A percentile compares a stretch with the other conserved stretches of the same genome.
These are phyloP conservation scores for Erodium texanum DNA, from an alignment of 441 rosid species.

Conservation along the genomic window DNA sequence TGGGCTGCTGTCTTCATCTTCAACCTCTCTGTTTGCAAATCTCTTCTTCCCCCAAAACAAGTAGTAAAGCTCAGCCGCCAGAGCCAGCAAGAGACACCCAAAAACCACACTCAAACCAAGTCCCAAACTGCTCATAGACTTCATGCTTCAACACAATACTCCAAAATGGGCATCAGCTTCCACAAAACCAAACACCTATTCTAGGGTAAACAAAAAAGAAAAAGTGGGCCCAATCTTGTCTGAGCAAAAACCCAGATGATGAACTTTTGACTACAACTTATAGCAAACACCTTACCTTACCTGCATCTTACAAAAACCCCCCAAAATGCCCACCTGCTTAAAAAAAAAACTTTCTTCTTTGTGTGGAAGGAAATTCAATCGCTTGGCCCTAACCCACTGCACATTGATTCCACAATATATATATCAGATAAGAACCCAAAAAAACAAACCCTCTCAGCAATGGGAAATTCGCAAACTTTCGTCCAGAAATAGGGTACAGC, in stretches of 20 bases:
- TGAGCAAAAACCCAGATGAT: slow-evolving; percentile 17
- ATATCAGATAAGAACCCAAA: slow-evolving; percentile 10
- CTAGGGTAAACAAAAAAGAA: neutral
- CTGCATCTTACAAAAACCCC: neutral
- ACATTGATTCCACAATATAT: neutral
- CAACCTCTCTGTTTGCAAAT: slow-evolving; percentile 30
- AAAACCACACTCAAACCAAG: slow-evolving; percentile 82
- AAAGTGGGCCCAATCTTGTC: slow-evolving; percentile 25
- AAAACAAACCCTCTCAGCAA: slow-evolving; percentile 12
- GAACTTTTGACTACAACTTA: slow-evolving; percentile 23
- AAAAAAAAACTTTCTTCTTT: slow-evolving; percentile 15
- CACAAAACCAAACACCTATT: slow-evolving; percentile 1
- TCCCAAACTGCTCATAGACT: slow-evolving; percentile 78
- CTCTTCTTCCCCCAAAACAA: slow-evolving; percentile 85
- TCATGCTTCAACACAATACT: slow-evolving; percentile 38
- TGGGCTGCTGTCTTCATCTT: slow-evolving; percentile 53
- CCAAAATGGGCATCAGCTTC: slow-evolving; percentile 20
- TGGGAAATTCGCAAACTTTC: neutral
- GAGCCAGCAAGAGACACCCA: slow-evolving; percentile 69
- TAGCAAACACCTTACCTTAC: neutral
- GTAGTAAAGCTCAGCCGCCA: slow-evolving; percentile 71
- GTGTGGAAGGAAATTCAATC: slow-evolving; percentile 31
- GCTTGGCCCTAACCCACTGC: neutral
- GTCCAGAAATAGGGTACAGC: neutral
- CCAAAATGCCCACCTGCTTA: slow-evolving; percentile 10